Evolutionary conservation across 192 early-diverging fungal genomes (phyloP), one percentile per base, ranked within the genome.

Genomic region (Podila clonocystis): DNA sequence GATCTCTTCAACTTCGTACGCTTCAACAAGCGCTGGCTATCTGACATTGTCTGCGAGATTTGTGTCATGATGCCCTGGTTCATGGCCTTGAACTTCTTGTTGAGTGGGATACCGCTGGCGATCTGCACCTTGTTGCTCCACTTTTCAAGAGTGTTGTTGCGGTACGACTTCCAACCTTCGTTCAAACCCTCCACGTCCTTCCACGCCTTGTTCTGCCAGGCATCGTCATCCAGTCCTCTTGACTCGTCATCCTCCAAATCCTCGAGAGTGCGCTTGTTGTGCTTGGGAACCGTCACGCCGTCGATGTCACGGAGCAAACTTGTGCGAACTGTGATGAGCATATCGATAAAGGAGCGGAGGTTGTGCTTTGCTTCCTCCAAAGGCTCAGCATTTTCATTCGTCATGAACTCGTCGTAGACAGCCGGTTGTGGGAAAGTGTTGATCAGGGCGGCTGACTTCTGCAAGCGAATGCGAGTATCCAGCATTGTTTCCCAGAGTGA

Each of bases 71-170:
- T 88, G 29, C 91, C 87, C 85, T 95, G 93, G 85, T 99, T 95
- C 74, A 99, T 92, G 0, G 95, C 95, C 77, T 97, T 98, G 88
- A 99, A 97, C 75, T 97, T 97, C 70, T 97, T 99, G 75, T 90
- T 86, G 45, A 92, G 82, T 1, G 91, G 85, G 12, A 92, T 85
- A 31, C 89, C 91, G 7, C 90, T 88, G 5, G 94, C 87, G 13
- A 91, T 85, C 63, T 92, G 91, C 2, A 96, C 93, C 74, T 97
- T 97, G 82, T 89, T 91, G 74, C 91, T 91, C 97, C 97, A 99
- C 72, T 97, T 98, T 49, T 98, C 97, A 28, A 99, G 86, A 12
- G 94, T 96, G 66, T 85, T 77, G 72, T 95, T 87, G n/a, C 95
- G 94, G 84, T 86, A 99, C 7, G 91, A 85, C n/a, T 82, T 82